Conservation (phyloP, 2,329 filamentous ascomycete genomes). For the Colletotrichum tofieldiae region DNA sequence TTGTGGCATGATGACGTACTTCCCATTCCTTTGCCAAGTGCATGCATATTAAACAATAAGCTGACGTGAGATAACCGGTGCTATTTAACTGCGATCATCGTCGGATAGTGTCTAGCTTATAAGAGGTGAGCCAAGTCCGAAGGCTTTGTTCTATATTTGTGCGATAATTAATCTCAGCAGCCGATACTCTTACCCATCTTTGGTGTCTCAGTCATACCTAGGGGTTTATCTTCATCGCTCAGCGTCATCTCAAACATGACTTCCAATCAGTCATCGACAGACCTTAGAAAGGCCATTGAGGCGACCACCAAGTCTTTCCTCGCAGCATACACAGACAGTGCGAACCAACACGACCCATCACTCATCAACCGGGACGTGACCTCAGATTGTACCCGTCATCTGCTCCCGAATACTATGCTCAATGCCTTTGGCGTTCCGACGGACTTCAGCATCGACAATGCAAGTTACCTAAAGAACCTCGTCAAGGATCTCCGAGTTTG, state of each 20-base stretch:
- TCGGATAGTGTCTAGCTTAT: no score
- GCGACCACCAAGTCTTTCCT: constrained; percentile 16
- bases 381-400: constrained; percentile 23
- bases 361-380: constrained; percentile 37
- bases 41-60: no score
- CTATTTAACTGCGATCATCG: no score
- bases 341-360: constrained; percentile 14
- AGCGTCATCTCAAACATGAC: constrained; percentile 2
- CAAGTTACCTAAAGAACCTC: neutral
- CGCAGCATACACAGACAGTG: constrained; percentile 12
- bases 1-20: no score
- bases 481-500: constrained; percentile 9
- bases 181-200: neutral
- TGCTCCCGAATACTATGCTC: constrained; percentile 17
- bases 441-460: constrained; percentile 10
- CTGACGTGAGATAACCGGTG: no score
- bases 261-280: neutral
- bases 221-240: neutral
- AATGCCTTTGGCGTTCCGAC: constrained; percentile 17
- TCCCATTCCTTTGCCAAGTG: no score
- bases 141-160: no score
- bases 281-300: constrained; percentile 20
- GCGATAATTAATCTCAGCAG: no score
- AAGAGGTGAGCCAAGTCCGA: no score
- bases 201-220: neutral